Evolutionary conservation across 768 basidiomycete species (phyloP).

Genomic region (Boletus rubroflammeus): DNA sequence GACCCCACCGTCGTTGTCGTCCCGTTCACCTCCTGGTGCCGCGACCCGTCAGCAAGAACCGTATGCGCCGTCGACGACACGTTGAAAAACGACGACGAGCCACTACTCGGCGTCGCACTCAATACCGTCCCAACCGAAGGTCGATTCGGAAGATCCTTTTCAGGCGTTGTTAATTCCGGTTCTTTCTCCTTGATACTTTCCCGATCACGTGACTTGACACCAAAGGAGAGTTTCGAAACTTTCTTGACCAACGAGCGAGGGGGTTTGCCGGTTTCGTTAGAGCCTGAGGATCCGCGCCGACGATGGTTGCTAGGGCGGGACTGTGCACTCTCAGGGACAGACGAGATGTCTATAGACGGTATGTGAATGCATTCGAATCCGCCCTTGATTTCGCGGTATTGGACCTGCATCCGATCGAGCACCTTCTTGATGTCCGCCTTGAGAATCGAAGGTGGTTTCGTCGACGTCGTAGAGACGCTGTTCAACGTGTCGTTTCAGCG

Average conservation of each 20-base stretch:
- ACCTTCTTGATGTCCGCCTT: constrained; percentile 83
- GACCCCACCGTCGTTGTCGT: constrained; percentile 14
- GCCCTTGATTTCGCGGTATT: constrained; percentile 83
- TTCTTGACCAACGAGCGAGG: constrained; percentile 65
- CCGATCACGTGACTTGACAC: constrained; percentile 51
- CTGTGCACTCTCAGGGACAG: constrained; percentile 49
- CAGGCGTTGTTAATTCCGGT: constrained; percentile 34
- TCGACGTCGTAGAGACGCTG: constrained; percentile 93
- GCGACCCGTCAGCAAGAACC: constrained; percentile 34
- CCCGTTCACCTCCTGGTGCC: constrained; percentile 27
- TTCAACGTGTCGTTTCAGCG: background rate
- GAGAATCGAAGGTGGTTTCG: constrained; percentile 76
- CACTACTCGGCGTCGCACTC: constrained; percentile 66
- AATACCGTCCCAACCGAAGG: constrained; percentile 47
- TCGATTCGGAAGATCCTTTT: constrained; percentile 45
- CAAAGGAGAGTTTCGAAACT: constrained; percentile 76
- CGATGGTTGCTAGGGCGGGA: constrained; percentile 35
- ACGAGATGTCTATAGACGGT: constrained; percentile 88
- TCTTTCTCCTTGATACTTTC: constrained; percentile 45
- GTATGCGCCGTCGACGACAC: constrained; percentile 56
- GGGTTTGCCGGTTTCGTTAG: constrained; percentile 48
- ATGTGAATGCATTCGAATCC: constrained; percentile 97
- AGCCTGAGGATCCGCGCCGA: constrained; percentile 45
- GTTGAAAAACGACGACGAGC: constrained; percentile 85
- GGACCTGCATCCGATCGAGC: constrained; percentile 91